Percentiles rank a stretch among this genome's conserved stretches.
Evolutionary conservation across 1,284 basidiomycete species (phyloP).

Genomic region (Agroathelia rolfsii): DNA sequence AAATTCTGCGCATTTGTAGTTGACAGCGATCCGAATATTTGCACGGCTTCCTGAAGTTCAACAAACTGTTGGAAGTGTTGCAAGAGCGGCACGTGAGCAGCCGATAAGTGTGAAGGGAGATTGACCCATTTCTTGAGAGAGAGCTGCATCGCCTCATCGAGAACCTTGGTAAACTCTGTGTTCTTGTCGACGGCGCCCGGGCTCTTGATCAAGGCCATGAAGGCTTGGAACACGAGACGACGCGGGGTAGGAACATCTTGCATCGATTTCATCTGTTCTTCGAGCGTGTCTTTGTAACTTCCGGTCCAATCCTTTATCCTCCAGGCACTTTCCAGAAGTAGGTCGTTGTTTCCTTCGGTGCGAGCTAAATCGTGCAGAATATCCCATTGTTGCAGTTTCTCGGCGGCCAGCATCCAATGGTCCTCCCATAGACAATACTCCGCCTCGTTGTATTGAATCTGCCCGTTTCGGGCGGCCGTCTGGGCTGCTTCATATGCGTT

Average conservation of each 20-base stretch:
- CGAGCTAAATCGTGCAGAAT: slow-evolving; percentile 88
- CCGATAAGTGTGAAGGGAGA: slow-evolving; percentile 78
- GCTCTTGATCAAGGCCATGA: slow-evolving; percentile 73
- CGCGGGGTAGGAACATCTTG: slow-evolving; percentile 88
- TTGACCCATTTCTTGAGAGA: slow-evolving; percentile 94
- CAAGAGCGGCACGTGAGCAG: slow-evolving; percentile 88
- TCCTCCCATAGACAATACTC: slow-evolving; percentile 99
- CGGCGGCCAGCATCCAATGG: slow-evolving; percentile 94
- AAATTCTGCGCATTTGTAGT: slow-evolving; percentile 85
- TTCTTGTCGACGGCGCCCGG: slow-evolving; percentile 63
- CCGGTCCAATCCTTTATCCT: slow-evolving; percentile 87
- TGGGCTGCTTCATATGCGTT: slow-evolving; percentile 89
- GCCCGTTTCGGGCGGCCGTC: slow-evolving; percentile 73
- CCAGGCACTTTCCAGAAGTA: slow-evolving; percentile 95
- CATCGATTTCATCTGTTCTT: slow-evolving; percentile 77
- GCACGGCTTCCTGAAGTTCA: slow-evolving; percentile 92
- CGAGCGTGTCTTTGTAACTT: slow-evolving; percentile 71
- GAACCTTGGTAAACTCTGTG: slow-evolving; percentile 72
- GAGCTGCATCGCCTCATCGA: slow-evolving; percentile 96
- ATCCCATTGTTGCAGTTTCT: slow-evolving; percentile 99
- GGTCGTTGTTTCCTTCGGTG: slow-evolving; percentile 85
- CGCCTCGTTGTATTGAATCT: slow-evolving; percentile 86
- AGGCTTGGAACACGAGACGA: slow-evolving; percentile 92
- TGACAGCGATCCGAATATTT: slow-evolving; percentile 87
- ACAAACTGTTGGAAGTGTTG: slow-evolving; percentile 99